Base-by-base conservation (phyloP, 768 basidiomycete species). In the Tulasnella sp. region DNA sequence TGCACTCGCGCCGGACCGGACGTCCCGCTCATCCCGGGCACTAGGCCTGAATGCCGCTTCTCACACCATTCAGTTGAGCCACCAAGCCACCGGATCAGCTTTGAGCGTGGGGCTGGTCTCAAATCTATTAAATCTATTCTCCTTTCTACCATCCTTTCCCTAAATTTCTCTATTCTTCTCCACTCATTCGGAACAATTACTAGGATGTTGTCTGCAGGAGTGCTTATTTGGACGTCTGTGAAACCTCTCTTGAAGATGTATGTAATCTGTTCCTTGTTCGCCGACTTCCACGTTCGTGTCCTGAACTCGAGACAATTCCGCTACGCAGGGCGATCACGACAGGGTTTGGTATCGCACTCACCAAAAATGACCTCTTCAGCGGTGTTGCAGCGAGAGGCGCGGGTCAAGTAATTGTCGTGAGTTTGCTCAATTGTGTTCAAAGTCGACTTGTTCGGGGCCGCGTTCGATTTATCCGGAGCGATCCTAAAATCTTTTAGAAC, bases 361-460 rank as follows among this genome's bases (percentile, higher is more conserved):
- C 84, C 0, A 84, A 79, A 66, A 75, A 74, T 0, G 81, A 81
- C 31, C 74, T 85, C 25, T 78, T 87, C 42, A 77, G 83, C 2
- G 66, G 74, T 1, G 70, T 76, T 21, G 85, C 81, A 7, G 78
- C 83, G 3, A 71, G 77, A 52, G 80, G 82, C 3, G 75, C 75
- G 1, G 82, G 80, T 0, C 82, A 84, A 62, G 70, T 87, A 5
- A 67, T 80, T 27, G 69, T 87, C n/a, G 80, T 80, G 58, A 54
- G 67, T 48, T 25, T 15, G 7, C 43, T 21, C 52, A 25, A 56
- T 54, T 43, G 31, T 24, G 8, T 49, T 22, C 42, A 17, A 25
- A 43, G 3, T 53, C 46, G 25, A n/a, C 19, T 15, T 43, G n/a
- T 38, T 15, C 5, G 34, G 5, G 5, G 5, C 34, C 7, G 34